phyloP scores from a whole-genome alignment of 768 basidiomycete species.

The Thelephora aurantiotincta region DNA sequence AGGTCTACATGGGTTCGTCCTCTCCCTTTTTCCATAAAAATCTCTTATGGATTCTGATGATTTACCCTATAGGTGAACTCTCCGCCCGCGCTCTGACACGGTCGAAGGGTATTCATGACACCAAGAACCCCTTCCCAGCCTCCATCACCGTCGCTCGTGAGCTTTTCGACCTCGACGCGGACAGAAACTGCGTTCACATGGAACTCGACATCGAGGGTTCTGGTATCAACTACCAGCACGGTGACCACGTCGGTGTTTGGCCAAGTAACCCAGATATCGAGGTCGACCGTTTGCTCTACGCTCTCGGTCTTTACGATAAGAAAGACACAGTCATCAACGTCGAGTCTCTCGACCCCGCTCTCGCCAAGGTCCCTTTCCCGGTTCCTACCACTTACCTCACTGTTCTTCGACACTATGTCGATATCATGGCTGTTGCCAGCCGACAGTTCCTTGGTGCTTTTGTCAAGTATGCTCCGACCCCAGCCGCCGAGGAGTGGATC shows the following conservation, averaged over 20 bases:
- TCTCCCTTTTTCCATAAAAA: background rate
- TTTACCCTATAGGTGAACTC: conserved; percentile 56
- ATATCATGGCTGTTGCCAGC: conserved; percentile 88
- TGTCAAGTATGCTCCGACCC: conserved; percentile 77
- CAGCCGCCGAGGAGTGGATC: conserved; percentile 60
- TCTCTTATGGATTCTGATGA: conserved; percentile 3
- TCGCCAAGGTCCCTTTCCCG: conserved; percentile 98
- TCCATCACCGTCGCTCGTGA: conserved; percentile 68
- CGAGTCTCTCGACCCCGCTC: conserved; percentile 92
- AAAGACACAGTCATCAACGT: conserved; percentile 78
- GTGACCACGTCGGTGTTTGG: conserved; percentile 97
- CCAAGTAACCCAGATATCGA: conserved; percentile 88
- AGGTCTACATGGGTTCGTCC: conserved; percentile 78
- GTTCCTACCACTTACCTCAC: conserved; percentile 90
- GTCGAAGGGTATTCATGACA: conserved; percentile 93
- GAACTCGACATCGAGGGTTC: conserved; percentile 92
- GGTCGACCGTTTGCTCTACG: conserved; percentile 76
- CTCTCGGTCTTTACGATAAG: conserved; percentile 74
- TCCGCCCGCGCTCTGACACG: conserved; percentile 88
- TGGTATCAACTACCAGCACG: conserved; percentile 97
- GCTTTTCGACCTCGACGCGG: conserved; percentile 59
- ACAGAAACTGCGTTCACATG: conserved; percentile 88
- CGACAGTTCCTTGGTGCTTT: conserved; percentile 85
- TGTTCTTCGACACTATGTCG: conserved; percentile 92
- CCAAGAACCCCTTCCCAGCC: conserved; percentile 92